phyloP scores from a whole-genome alignment of 129 eudicot species.

The Logfia minima region DNA sequence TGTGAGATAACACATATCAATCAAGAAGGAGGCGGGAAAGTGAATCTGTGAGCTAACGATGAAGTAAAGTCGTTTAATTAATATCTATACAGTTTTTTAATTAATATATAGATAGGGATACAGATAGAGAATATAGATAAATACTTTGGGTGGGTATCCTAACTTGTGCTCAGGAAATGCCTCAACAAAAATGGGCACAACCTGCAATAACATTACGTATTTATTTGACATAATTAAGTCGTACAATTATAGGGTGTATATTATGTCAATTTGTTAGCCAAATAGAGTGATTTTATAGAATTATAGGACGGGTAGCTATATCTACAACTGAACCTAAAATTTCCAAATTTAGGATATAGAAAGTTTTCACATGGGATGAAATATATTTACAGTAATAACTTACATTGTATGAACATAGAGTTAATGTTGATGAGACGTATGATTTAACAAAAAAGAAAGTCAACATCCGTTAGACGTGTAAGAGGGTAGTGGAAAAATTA shows the following conservation, averaged over 20 bases:
- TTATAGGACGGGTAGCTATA: background rate
- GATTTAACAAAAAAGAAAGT: background rate
- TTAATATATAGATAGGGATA: no score
- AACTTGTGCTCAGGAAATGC: background rate
- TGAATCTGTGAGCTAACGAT: no score
- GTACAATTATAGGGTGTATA: conserved; percentile 6
- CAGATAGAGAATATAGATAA: no score
- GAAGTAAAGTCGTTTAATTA: no score
- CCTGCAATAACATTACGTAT: background rate
- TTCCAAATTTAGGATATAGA: background rate
- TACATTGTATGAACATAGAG: background rate
- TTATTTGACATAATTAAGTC: background rate
- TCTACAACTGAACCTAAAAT: conserved; percentile 12
- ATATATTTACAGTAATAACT: background rate
- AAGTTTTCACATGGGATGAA: conserved; percentile 7
- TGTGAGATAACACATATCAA: no score
- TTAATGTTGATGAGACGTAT: background rate
- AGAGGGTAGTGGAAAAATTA: no score
- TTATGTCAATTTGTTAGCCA: conserved; percentile 17
- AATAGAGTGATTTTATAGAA: conserved; percentile 18
- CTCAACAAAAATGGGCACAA: background rate
- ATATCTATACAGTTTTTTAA: no score
- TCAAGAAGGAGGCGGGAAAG: no score
- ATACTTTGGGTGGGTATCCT: background rate
- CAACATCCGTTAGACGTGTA: background rate